A percentile compares a stretch with the other conserved stretches of the same genome.
Conservation (phyloP, 768 basidiomycete genomes). For the Termitomyces bulborhizus region DNA sequence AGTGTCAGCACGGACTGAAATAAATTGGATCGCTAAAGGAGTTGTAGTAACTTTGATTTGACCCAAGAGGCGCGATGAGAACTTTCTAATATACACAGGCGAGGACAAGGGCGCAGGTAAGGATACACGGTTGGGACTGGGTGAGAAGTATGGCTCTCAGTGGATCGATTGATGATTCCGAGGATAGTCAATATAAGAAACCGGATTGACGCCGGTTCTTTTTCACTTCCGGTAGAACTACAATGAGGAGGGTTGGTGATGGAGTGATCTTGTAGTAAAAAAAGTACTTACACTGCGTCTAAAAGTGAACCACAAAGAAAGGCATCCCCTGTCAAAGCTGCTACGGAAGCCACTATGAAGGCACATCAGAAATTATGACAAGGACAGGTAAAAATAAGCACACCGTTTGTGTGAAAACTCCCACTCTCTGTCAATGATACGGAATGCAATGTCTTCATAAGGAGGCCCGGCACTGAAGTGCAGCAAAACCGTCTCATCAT, state of each 20-base stretch:
- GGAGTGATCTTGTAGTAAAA: background rate
- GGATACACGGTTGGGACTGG: background rate
- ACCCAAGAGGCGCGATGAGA: background rate
- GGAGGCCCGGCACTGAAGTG: slow-evolving; percentile 96
- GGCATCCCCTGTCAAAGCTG: slow-evolving; percentile 93
- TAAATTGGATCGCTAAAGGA: background rate
- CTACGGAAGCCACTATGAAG: slow-evolving; percentile 81
- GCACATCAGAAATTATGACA: background rate
- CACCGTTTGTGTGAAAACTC: slow-evolving; percentile 97
- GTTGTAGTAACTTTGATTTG: background rate
- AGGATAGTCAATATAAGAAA: background rate
- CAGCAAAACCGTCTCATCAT: slow-evolving; percentile 90
- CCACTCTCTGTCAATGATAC: slow-evolving; percentile 97
- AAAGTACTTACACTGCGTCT: slow-evolving; percentile 69
- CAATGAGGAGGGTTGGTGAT: slow-evolving; percentile 11
- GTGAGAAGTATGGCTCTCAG: no score
- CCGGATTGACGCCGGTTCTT: background rate
- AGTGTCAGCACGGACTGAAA: background rate
- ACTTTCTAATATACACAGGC: background rate
- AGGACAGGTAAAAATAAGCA: slow-evolving; percentile 6
- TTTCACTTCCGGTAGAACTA: slow-evolving; percentile 79
- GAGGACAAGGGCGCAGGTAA: background rate
- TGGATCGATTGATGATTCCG: background rate
- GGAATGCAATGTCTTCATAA: slow-evolving; percentile 98
- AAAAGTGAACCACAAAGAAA: slow-evolving; percentile 97